phyloP scores from a whole-genome alignment of 2,329 filamentous ascomycete species.

The Berkeleyomyces rouxiae region DNA sequence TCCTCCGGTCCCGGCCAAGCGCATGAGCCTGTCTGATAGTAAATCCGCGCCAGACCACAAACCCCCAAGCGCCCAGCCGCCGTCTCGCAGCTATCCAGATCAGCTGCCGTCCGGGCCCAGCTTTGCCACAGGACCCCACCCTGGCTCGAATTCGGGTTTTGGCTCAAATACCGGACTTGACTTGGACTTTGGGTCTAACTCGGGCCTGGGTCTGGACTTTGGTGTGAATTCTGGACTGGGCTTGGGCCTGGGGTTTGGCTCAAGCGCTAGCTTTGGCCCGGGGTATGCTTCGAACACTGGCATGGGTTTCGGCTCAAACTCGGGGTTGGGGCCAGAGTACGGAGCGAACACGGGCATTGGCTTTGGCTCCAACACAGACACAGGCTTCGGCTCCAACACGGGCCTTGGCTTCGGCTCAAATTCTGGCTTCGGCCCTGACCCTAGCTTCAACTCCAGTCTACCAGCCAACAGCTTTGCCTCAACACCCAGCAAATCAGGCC shows the following conservation, averaged over 20 bases:
- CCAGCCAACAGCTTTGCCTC: neutral
- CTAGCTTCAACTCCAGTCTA: neutral
- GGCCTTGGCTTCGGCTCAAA: neutral
- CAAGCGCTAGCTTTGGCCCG: neutral
- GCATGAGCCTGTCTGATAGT: neutral
- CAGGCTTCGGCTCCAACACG: neutral
- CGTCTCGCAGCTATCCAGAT: neutral
- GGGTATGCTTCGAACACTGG: slow-evolving; percentile 3
- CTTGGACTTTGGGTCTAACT: slow-evolving; percentile 5
- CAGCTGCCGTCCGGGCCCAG: neutral
- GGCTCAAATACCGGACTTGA: slow-evolving; percentile 3
- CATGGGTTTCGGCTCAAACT: slow-evolving; percentile 1
- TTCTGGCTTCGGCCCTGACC: neutral
- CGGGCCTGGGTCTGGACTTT: slow-evolving; percentile 3
- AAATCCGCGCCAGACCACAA: neutral
- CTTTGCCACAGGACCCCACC: neutral
- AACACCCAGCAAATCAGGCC: neutral
- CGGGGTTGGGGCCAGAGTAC: neutral
- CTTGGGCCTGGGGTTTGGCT: neutral
- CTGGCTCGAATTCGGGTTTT: neutral
- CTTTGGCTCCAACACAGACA: neutral
- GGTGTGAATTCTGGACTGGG: slow-evolving; percentile 4
- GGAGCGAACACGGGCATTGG: neutral
- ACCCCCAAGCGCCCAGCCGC: neutral
- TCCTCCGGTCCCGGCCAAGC: neutral